phyloP scores from a whole-genome alignment of 331 rosid genomes.

The Malus hybrid region DNA sequence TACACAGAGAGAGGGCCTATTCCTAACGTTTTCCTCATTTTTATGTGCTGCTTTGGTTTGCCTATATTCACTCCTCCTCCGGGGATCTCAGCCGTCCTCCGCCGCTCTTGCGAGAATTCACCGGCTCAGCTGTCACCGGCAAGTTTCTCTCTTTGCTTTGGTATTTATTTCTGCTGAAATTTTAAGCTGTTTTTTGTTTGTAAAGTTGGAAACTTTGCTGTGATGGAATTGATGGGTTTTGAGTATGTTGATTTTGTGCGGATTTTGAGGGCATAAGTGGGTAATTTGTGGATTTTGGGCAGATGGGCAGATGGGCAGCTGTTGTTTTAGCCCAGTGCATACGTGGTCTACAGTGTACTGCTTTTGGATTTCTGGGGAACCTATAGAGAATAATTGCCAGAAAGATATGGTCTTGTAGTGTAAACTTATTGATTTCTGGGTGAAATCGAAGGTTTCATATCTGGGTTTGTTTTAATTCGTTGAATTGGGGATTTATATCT shows the following conservation, averaged over 20 bases:
- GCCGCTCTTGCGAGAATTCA: neutral
- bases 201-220: conserved; percentile 2
- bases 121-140: neutral
- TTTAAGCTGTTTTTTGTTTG: neutral
- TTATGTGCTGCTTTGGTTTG: conserved; percentile 30
- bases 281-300: conserved; percentile 18
- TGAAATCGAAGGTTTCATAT: neutral
- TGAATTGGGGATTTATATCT: neutral
- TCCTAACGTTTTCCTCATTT: conserved; percentile 57
- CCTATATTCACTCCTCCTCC: conserved; percentile 18
- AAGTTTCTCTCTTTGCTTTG: neutral
- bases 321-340: conserved; percentile 27
- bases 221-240: conserved; percentile 22
- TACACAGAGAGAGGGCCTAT: neutral
- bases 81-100: neutral
- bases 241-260: neutral
- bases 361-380: conserved; percentile 17
- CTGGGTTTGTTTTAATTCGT: neutral
- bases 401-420: neutral
- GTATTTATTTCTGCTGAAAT: neutral
- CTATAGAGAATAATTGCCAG: neutral
- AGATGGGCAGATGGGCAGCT: conserved; percentile 23
- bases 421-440: neutral
- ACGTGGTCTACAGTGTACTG: conserved; percentile 8
- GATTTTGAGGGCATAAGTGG: neutral